A percentile compares a stretch with the other conserved stretches of the same genome.
These are phyloP conservation scores for Ustilago esculenta DNA, from an alignment of 1,284 basidiomycete genomes.

Conservation along the genomic window DNA sequence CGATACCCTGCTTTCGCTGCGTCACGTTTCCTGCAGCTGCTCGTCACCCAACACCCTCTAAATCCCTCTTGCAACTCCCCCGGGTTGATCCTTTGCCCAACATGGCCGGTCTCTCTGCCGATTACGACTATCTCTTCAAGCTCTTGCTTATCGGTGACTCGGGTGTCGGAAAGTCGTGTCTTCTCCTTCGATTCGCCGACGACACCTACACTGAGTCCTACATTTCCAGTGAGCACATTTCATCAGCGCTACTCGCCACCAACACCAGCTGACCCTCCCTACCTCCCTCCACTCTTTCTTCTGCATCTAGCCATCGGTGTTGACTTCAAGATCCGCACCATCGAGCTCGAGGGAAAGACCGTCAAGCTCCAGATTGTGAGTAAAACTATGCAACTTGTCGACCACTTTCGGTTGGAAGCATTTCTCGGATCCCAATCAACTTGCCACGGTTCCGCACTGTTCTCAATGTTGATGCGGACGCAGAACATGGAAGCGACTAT, in stretches of 20 bases:
- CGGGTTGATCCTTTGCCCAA: slow-evolving; percentile 1
- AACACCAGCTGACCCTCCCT: too few relatives aligned
- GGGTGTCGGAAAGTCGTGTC: slow-evolving; percentile 86
- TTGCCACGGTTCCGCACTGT: too few relatives aligned
- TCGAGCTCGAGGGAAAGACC: slow-evolving; percentile 99
- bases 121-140: slow-evolving; percentile 67
- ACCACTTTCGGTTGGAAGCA: too few relatives aligned
- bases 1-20: neutral
- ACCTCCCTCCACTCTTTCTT: neutral
- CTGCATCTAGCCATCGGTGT: slow-evolving; percentile 68
- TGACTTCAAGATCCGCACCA: slow-evolving; percentile 99
- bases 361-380: slow-evolving; percentile 99
- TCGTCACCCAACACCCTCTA: neutral
- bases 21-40: neutral
- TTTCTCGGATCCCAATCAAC: too few relatives aligned
- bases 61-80: too few relatives aligned
- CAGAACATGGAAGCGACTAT: too few relatives aligned
- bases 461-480: too few relatives aligned
- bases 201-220: slow-evolving; percentile 70
- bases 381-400: slow-evolving; percentile 49
- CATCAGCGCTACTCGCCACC: too few relatives aligned
- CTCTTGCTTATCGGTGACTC: slow-evolving; percentile 75
- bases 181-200: slow-evolving; percentile 69
- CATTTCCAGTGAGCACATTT: slow-evolving; percentile 69
- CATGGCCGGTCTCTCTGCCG: slow-evolving; percentile 61